These are phyloP conservation scores for Crucibulum laeve DNA, from an alignment of 768 basidiomycete species.

Conservation along the genomic window DNA sequence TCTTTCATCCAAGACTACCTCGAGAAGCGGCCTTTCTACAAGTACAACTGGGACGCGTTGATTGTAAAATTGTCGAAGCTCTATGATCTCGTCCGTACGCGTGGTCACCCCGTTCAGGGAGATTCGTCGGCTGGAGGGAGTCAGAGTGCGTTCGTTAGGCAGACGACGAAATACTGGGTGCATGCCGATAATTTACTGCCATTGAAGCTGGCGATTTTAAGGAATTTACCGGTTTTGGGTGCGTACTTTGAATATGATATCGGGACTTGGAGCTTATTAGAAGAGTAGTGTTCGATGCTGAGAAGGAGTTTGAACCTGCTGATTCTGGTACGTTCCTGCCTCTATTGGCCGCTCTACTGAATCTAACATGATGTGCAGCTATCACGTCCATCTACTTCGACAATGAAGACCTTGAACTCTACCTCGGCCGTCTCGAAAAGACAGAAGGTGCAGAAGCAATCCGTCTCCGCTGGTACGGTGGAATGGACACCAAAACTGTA, in stretches of 20 bases:
- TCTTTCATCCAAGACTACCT: constrained; percentile 90
- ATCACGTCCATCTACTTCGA: constrained; percentile 98
- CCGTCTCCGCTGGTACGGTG: constrained; percentile 96
- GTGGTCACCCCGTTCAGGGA: constrained; percentile 91
- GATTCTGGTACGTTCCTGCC: constrained; percentile 57
- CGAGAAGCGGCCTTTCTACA: constrained; percentile 94
- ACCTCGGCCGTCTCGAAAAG: constrained; percentile 95
- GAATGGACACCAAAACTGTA: constrained; percentile 75
- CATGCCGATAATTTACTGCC: constrained; percentile 95
- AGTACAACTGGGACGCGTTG: constrained; percentile 92
- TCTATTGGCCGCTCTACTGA: neutral
- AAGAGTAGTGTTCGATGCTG: constrained; percentile 78
- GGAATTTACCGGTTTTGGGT: constrained; percentile 94
- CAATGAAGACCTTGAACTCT: constrained; percentile 92
- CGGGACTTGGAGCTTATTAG: neutral
- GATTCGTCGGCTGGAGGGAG: constrained; percentile 92
- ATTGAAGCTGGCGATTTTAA: constrained; percentile 88
- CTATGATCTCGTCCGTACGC: constrained; percentile 91
- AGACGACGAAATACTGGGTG: constrained; percentile 99
- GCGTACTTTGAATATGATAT: constrained; percentile 3
- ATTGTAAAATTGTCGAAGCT: constrained; percentile 95
- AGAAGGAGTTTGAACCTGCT: constrained; percentile 86
- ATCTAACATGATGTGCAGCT: constrained; percentile 35
- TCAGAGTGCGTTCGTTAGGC: constrained; percentile 97
- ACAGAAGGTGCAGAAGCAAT: constrained; percentile 98